These are phyloP conservation scores for Clarkia xantiana DNA, from an alignment of 345 rosid genomes.

Conservation along the genomic window DNA sequence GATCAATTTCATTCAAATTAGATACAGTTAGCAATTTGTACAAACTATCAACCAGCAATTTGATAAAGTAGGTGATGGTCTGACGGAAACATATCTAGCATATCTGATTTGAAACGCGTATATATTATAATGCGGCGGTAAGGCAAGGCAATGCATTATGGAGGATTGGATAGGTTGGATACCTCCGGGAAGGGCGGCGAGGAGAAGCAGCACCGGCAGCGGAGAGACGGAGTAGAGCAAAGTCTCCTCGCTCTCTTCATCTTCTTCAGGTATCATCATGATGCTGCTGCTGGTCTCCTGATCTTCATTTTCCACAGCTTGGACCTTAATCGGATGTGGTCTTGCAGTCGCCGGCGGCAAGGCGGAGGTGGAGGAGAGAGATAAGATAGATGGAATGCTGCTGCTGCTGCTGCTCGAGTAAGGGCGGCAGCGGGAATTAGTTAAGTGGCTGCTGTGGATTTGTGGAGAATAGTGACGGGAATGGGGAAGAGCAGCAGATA, in stretches of 20 bases:
- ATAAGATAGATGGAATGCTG: no score
- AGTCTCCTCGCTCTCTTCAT: constrained; percentile 26
- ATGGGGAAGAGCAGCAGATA: constrained; percentile 12
- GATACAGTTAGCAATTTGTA: no score
- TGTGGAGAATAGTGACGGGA: constrained; percentile 4
- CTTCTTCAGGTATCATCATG: constrained; percentile 6
- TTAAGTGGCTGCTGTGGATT: constrained; percentile 1
- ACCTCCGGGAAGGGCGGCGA: constrained; percentile 91
- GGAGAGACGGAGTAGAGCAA: constrained; percentile 54
- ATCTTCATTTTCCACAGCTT: constrained; percentile 17
- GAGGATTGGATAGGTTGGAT: neutral
- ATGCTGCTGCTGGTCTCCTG: constrained; percentile 8
- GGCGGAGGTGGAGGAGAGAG: constrained; percentile 8
- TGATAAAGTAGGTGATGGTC: no score
- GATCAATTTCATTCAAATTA: no score
- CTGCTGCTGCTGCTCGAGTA: no score
- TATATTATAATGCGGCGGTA: neutral
- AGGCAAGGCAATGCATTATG: no score
- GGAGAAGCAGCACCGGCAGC: constrained; percentile 43
- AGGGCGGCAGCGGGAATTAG: no score
- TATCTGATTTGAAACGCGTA: neutral
- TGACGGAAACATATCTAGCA: no score
- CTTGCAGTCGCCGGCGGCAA: constrained; percentile 8
- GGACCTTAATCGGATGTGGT: constrained; percentile 5
- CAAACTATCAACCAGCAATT: no score